Evolutionary conservation across 208 protist species (phyloP).

Genomic region (Crithidia bombi): DNA sequence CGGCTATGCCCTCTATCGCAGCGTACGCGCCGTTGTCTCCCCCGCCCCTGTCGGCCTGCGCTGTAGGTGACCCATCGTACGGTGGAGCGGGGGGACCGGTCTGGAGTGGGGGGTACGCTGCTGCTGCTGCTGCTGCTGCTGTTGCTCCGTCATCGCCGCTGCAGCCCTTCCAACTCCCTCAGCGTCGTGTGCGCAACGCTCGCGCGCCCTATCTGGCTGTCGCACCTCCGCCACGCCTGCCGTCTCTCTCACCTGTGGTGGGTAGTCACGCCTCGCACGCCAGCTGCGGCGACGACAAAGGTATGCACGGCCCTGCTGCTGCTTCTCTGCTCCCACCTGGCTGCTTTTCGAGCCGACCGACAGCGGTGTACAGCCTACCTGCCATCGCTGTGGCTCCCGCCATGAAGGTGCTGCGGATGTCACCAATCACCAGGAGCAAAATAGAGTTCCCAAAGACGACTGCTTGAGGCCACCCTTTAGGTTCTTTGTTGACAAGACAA

Average conservation of each 20-base stretch:
- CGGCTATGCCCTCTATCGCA: background rate
- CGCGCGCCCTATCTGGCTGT: too few species aligned
- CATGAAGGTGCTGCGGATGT: background rate
- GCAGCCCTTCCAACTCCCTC: background rate
- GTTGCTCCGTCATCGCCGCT: background rate
- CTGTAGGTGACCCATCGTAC: background rate
- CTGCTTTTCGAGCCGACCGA: slow-evolving; percentile 16
- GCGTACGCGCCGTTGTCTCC: background rate
- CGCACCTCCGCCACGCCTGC: background rate
- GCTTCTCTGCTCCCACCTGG: slow-evolving; percentile 17
- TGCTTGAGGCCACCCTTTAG: too few species aligned
- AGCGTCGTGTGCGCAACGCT: background rate
- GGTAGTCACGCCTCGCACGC: background rate
- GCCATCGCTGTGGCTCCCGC: background rate
- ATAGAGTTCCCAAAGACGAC: too few species aligned
- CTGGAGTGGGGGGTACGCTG: background rate
- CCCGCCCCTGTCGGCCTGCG: background rate
- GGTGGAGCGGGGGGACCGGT: background rate
- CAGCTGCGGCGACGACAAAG: background rate
- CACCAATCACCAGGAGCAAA: background rate
- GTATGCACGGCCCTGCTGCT: background rate
- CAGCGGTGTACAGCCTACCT: slow-evolving; percentile 13
- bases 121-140: too few species aligned
- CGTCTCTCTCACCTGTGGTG: slow-evolving; percentile 9
- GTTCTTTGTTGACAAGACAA: too few species aligned